Base-by-base conservation (phyloP, 75 land plant genomes). In the Larix kaempferi region DNA sequence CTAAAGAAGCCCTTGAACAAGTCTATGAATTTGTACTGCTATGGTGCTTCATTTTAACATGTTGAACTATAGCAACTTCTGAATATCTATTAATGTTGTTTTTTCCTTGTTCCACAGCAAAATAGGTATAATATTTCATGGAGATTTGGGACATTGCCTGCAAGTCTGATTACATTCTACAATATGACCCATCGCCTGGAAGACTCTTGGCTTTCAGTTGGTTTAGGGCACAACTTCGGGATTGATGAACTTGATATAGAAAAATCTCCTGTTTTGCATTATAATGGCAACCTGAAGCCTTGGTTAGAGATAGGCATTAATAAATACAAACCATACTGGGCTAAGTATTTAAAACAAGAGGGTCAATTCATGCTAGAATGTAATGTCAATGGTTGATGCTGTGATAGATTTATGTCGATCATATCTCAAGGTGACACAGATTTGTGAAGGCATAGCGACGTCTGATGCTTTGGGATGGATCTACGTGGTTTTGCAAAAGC, bases 211-310 rank as follows among this genome's bases (percentile, higher is more conserved):
- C 82, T 78, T 71, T 62, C 83, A 19, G 78, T 85, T 23, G 89
- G 92, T 19, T 71, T 94, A 8, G 96, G 91, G 59, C 84, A 88
- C 78, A 79, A 90, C 57, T 89, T 83, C 65, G 76, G 72, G 0
- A 73, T 89, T 19, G 73, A 78, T 57, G 15, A 8, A 12, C 26
- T 86, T 55, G 29, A 75, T 23, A 57, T 91, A 19, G 57, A 65
- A 61, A 80, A 74, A 16, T 84, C 89, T 79, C 86, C 88, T 19
- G 89, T 82, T 11, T 76, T 94, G 80, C 96, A 94, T 84, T 94
- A 86, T 76, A 87, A 90, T 80, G 94, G 96, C 14, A 84, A 86
- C 82, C 82, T 89, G 88, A 94, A 94, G 77, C 96, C 96, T 19
- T 94, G 96, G 96, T 83, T 94, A 22, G 94, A 92, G 35, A 78